Percentiles rank a stretch among this genome's conserved stretches.
phyloP scores from a whole-genome alignment of 2,329 filamentous ascomycete genomes.

The Venturia oleaginea region DNA sequence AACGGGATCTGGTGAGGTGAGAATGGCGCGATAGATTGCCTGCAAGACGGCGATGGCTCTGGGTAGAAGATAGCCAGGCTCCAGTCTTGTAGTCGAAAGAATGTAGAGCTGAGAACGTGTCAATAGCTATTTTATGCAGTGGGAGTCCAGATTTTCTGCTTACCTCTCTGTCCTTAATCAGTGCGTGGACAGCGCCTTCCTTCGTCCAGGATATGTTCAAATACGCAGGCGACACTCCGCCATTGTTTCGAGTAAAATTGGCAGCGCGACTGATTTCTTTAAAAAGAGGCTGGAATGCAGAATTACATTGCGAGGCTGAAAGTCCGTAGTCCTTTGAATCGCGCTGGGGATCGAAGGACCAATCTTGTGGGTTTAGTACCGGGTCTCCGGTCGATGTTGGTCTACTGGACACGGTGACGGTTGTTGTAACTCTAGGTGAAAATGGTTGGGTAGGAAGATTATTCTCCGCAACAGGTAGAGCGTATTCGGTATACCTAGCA shows the following conservation, averaged over 20 bases:
- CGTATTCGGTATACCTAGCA: not conserved
- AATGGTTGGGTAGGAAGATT: not conserved
- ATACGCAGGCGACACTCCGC: not conserved
- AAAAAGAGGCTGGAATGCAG: conserved; percentile 20
- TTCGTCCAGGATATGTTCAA: conserved; percentile 13
- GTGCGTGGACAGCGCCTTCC: conserved; percentile 18
- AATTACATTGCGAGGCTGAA: conserved; percentile 18
- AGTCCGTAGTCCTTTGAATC: conserved; percentile 21
- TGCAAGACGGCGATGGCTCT: conserved; percentile 39
- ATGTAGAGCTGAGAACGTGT: not conserved
- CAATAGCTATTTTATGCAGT: not conserved
- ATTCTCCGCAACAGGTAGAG: not conserved
- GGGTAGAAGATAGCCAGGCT: conserved; percentile 18
- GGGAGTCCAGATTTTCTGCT: not conserved
- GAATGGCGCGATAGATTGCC: conserved; percentile 44
- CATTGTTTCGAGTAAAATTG: conserved; percentile 14
- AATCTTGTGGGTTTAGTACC: not conserved
- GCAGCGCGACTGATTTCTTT: conserved; percentile 20
- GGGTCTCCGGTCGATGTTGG: not conserved
- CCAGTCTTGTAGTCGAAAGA: conserved; percentile 14
- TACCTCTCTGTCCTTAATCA: conserved; percentile 24
- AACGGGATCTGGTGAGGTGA: conserved; percentile 39
- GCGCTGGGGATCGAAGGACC: conserved; percentile 1
- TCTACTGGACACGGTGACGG: not conserved
- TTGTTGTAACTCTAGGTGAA: not conserved